Evolutionary conservation across 768 basidiomycete genomes (phyloP), one percentile per base, ranked within the genome.

Genomic region (Leucogyrophana mollusca): DNA sequence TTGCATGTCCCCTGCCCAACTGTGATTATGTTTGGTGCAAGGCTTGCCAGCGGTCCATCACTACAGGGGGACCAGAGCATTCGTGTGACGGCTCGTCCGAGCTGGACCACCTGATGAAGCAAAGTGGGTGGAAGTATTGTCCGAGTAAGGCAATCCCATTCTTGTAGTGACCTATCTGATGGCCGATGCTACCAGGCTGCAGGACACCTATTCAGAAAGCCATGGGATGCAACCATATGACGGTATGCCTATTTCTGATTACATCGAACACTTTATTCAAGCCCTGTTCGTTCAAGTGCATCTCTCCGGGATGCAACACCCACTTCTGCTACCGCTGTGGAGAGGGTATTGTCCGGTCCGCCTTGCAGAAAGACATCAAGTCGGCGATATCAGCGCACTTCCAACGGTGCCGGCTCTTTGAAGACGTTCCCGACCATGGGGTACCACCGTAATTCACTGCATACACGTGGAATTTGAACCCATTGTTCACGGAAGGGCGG

Each of bases 71-170:
- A 5, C 71, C 68, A 10, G 62, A 66, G 44, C 79, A 83, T 57
- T 78, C 78, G 0, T 85, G 83, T 57, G 82, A 83, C 46, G 80
- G 79, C 4, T 68, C 76, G 10, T 68, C 68, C 2, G 83, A 84
- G 53, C 67, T 84, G 7, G 70, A 74, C 4, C 62, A 73, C 41
- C 48, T 82, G 35, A 79, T 83, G 77, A 57, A 64, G 30, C 51
- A 67, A 53, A 62, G 70, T n/a, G 82, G 82, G 5, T 85, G 83
- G 84, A 80, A 78, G 49, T 72, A 73, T 43, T 86, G 85, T 57
- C 80, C 84, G 49, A 79, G 83, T 69, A 53, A 40, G 70, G 52
- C 9, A n/a, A 13, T 36, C 20, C 21, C 45, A 11, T 3, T 22
- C 16, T 27, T 10, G n/a, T 2, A 10, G 10, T 30, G 27, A 18